Evolutionary conservation across 495 filamentous ascomycete genomes (phyloP), one percentile per base, ranked within the genome.

Genomic region (Jackrogersella multiformis): DNA sequence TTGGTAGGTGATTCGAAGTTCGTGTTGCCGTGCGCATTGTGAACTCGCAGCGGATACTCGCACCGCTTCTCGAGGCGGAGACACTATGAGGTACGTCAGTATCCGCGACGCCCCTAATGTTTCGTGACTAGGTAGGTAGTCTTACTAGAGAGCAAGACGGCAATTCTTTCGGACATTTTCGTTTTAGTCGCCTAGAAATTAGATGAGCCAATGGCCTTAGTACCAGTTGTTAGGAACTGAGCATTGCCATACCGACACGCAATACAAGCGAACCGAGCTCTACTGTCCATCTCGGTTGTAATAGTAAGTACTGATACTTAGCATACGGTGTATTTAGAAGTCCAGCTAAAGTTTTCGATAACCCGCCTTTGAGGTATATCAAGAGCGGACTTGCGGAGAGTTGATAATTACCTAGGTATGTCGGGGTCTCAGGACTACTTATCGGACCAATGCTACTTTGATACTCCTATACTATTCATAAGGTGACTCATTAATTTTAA

Each of bases 101-200:
- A 36, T 66, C 24, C 23, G 56, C 13, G 7, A 44, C 24, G 8
- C 73, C 76, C 15, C 39, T 24, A 35, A 20, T n/a, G n/a, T n/a
- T n/a, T n/a, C n/a, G n/a, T n/a, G 9, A 10, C 72, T 77, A 9
- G 60, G 30, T 5, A 64, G 51, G 32, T 2, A 20, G 8, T 35
- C 76, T 73, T 68, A 81, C 80, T 7, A 80, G 52, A 2, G 73
- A 71, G 54, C 80, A 83, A 13, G 68, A 68, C 2, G 81, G 81
- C 2, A 81, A 52, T 15, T 60, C 65, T 56, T 81, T 83, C 45
- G 77, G 76, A 45, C 81, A 83, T 75, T 77, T 81, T 1, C 80
- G 74, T 69, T 83, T 83, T 54, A 72, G 28, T 35, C 61, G 56
- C 48, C 70, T 72, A 61, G 8, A 35, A 2, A 2, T 20, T 44